Base-by-base conservation (phyloP, 2,329 filamentous ascomycete species). In the Seiridium cupressi region DNA sequence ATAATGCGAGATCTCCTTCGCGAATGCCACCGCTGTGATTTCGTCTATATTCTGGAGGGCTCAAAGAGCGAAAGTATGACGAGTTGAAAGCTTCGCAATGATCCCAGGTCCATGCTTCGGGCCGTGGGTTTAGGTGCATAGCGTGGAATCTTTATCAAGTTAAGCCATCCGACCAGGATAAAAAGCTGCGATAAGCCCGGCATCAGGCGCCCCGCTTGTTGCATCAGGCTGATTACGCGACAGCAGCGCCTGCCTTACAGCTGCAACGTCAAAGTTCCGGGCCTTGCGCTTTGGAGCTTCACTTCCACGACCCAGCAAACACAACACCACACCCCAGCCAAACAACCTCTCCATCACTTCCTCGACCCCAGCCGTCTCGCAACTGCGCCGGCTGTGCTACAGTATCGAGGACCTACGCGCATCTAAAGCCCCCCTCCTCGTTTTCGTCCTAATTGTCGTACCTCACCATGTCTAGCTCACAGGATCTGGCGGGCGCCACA, bases 191-290 rank as follows among this genome's bases (percentile, higher is more conserved):
- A 49, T 49, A n/a, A 53, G 49, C 49, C 38, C 13, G 31, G 35
- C 35, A 35, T 8, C 18, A 60, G 46, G 55, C 51, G 44, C 62
- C 59, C 57, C 57, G 53, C 32, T 63, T 63, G 42, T 8, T 66
- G 66, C 64, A 70, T 70, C 63, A 62, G 64, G 64, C 66, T 68
- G 69, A 71, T 71, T 71, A 72, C 68, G 68, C 63, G 68, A 67
- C 69, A 53, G 48, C 57, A 68, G 59, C 61, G 62, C 60, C 65
- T 64, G 70, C 69, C 68, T 70, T 34, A 6, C 35, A 46, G 54
- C 54, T 55, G 42, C 26, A 47, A 31, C 11, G 40, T 57, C 44
- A 47, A 48, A 66, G 58, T 55, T 58, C 55, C 61, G 57, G 47
- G 55, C 54, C 47, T 49, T 57, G 60, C 46, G 53, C 58, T 57